Evolutionary conservation across 73 alveolate species (phyloP), one percentile per base, ranked within the genome.

Genomic region (Halteria grandinella): DNA sequence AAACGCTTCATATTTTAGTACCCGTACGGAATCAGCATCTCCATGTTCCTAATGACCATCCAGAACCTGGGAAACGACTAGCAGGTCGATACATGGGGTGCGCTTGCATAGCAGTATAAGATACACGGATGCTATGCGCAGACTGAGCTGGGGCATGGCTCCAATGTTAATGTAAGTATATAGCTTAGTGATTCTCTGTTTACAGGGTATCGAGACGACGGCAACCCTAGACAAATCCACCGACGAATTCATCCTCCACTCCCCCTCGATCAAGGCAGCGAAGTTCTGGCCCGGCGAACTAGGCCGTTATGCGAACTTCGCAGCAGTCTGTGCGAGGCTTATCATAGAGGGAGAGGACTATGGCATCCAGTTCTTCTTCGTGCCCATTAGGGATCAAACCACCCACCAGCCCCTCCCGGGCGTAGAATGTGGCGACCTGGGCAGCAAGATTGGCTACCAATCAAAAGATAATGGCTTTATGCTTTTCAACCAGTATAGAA

Each of bases 391-490:
- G 31, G 94, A 80, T 62, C 31, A 24, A 5, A 54, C 87, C 37
- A 89, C 97, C 18, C 96, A 87, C 60, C 54, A 87, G 69, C 94
- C 97, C 14, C 73, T 94, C 15, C 89, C 86, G 15, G 98, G 98
- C 4, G 88, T 94, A n/a, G 91, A 60, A 8, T 91, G 82, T 17
- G 99, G 99, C 69, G 99, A 92, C 33, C 92, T 94, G 62, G 99
- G 99, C 23, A 97, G 97, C 12, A 94, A 94, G 83, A 50, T 57
- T 24, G 98, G 97, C 24, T 89, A 75, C 50, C 64, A 76, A 33
- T 39, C 63, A 29, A 87, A 91, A 78, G 98, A 94, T 83, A 94
- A 92, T 70, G 99, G 99, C 40, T 94, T 59, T 75, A 36, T 91
- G 47, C 69, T 77, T 40, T 80, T 94, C 72, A 60, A 86, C 32